A percentile compares a stretch with the other conserved stretches of the same genome.
These are phyloP conservation scores for Mentha longifolia DNA, from an alignment of 257 asterid genomes.

Conservation along the genomic window DNA sequence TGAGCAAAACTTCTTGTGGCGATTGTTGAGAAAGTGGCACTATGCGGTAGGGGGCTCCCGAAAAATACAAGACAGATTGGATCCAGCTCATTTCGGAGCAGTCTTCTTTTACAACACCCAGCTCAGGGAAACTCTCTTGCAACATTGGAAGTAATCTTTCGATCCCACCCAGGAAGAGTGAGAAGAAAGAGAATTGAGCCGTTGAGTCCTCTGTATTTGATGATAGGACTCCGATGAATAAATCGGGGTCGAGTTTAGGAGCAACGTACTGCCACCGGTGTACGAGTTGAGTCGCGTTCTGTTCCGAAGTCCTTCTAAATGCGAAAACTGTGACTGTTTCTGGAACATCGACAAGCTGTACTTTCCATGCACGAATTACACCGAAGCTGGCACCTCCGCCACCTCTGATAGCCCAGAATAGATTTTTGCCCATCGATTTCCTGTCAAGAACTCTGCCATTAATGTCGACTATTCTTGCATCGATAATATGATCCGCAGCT, in stretches of 20 bases:
- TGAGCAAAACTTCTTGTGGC: not conserved
- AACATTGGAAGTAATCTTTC: slow-evolving; percentile 30
- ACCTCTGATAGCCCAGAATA: slow-evolving; percentile 47
- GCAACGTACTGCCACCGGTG: slow-evolving; percentile 39
- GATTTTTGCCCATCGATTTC: slow-evolving; percentile 42
- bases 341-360: slow-evolving; percentile 26
- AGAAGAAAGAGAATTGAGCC: slow-evolving; percentile 8
- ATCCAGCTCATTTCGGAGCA: slow-evolving; percentile 46
- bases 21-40: not conserved
- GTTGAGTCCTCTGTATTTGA: not conserved
- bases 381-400: slow-evolving; percentile 49
- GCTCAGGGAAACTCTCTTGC: slow-evolving; percentile 40
- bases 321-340: slow-evolving; percentile 16
- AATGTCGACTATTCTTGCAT: no score
- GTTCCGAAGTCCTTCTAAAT: not conserved
- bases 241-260: slow-evolving; percentile 20
- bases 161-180: slow-evolving; percentile 41
- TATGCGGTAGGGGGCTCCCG: not conserved
- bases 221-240: slow-evolving; percentile 23
- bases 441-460: no score
- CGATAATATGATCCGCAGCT: slow-evolving; percentile 44
- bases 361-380: no score
- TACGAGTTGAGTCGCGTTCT: slow-evolving; percentile 17
- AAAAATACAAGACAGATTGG: slow-evolving; percentile 27
- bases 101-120: slow-evolving; percentile 40